These are phyloP conservation scores for Tylopilus vinaceipallidus DNA, from an alignment of 768 basidiomycete species.

Conservation along the genomic window DNA sequence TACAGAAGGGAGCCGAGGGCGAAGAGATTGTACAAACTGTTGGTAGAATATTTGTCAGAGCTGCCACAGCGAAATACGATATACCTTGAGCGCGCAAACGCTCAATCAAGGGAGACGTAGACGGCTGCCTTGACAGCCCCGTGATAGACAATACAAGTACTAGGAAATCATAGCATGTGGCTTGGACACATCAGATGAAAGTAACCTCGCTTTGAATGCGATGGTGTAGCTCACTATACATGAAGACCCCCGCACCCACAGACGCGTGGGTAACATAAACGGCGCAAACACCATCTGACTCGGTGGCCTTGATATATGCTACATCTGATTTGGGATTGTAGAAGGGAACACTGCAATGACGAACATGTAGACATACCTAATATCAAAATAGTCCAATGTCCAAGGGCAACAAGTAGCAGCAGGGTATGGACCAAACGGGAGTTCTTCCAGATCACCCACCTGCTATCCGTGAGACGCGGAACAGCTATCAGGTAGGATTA, in stretches of 20 bases:
- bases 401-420: constrained; percentile 11
- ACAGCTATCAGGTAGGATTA: no score
- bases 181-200: constrained; percentile 7
- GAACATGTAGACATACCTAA: constrained; percentile 12
- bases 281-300: constrained; percentile 1
- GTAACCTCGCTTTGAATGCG: not conserved
- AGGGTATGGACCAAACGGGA: constrained; percentile 13
- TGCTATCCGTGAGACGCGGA: not conserved
- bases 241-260: constrained; percentile 1
- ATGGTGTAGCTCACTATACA: constrained; percentile 16
- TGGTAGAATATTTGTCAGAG: constrained; percentile 11
- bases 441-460: constrained; percentile 29
- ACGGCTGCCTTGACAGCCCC: constrained; percentile 12
- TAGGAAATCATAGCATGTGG: constrained; percentile 20
- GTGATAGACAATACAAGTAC: constrained; percentile 15
- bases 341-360: not conserved
- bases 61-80: constrained; percentile 14
- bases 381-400: constrained; percentile 23
- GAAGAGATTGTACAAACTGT: constrained; percentile 2
- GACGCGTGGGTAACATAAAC: not conserved
- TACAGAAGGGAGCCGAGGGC: not conserved
- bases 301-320: not conserved
- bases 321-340: constrained; percentile 6
- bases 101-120: constrained; percentile 8
- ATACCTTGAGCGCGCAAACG: constrained; percentile 18